Evolutionary conservation across 148 eudicot species (phyloP).

Genomic region (Simmondsia chinensis): DNA sequence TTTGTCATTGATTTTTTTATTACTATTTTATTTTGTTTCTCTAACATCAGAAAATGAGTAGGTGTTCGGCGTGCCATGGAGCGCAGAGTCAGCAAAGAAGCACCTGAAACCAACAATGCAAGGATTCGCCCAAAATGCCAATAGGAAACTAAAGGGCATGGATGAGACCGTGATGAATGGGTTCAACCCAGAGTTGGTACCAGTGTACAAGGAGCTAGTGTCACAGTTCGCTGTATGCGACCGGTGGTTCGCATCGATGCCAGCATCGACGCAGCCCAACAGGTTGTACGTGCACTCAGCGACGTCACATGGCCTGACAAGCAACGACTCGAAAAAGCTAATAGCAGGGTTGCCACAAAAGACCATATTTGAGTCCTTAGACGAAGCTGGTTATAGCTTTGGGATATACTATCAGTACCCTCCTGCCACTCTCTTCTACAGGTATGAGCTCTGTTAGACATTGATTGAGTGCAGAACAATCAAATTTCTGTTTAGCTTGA

Average conservation of each 20-base stretch:
- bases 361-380: constrained; percentile 53
- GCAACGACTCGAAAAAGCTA: constrained; percentile 32
- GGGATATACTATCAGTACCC: constrained; percentile 60
- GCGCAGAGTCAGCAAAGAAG: constrained; percentile 18
- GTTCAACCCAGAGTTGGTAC: constrained; percentile 51
- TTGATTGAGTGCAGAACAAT: not conserved
- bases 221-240: constrained; percentile 72
- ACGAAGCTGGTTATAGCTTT: constrained; percentile 35
- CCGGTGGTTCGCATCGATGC: constrained; percentile 62
- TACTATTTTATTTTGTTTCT: too few species aligned
- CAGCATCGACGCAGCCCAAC: constrained; percentile 66
- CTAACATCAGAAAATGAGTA: constrained; percentile 3
- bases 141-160: constrained; percentile 25
- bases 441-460: constrained; percentile 14
- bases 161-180: constrained; percentile 64
- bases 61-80: constrained; percentile 60
- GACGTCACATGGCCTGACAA: constrained; percentile 44
- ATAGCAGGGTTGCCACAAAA: constrained; percentile 50
- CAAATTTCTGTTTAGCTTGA: too few species aligned
- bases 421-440: constrained; percentile 54
- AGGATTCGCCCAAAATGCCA: constrained; percentile 66
- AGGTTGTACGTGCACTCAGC: constrained; percentile 62
- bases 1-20: too few species aligned
- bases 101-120: constrained; percentile 43
- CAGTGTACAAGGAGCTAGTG: constrained; percentile 56